Percentiles rank a stretch among this genome's conserved stretches.
These are phyloP conservation scores for Gossypium stocksii DNA, from an alignment of 345 rosid genomes.

Conservation along the genomic window DNA sequence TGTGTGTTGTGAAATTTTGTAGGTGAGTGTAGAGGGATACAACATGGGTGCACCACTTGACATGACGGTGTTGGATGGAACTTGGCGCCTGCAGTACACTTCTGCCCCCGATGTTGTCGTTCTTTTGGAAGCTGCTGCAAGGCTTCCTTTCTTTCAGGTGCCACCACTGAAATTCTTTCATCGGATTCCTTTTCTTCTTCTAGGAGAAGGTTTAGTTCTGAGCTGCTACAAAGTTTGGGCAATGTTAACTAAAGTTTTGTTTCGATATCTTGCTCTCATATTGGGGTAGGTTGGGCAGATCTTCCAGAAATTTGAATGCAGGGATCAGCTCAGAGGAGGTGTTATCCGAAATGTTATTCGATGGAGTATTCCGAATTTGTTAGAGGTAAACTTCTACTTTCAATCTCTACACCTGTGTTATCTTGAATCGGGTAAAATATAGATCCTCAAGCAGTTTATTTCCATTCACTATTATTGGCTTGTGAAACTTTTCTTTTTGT, in stretches of 20 bases:
- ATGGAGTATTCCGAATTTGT: conserved; percentile 78
- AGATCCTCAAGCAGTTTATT: not conserved
- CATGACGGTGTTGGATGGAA: conserved; percentile 69
- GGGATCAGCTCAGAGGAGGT: conserved; percentile 56
- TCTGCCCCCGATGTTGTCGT: conserved; percentile 87
- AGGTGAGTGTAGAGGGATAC: conserved; percentile 73
- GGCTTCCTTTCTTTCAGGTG: conserved; percentile 84
- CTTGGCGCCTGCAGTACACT: conserved; percentile 92
- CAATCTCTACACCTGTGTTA: conserved; percentile 3
- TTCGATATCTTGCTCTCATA: not conserved
- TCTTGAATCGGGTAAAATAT: conserved; percentile 6
- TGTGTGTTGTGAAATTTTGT: conserved; percentile 12
- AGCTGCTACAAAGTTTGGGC: not conserved
- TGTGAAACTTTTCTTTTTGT: not conserved
- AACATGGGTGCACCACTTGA: conserved; percentile 64
- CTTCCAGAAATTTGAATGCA: conserved; percentile 72
- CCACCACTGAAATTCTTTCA: not conserved
- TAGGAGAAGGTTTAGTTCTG: not conserved
- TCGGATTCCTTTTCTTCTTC: not conserved
- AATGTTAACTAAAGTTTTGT: not conserved
- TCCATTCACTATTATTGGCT: not conserved
- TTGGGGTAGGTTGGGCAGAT: conserved; percentile 72
- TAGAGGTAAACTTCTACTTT: conserved; percentile 49
- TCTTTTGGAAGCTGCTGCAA: conserved; percentile 79
- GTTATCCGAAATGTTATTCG: conserved; percentile 66